Base-by-base conservation (phyloP, 1,139 yeast genomes). In the Blastobotrys serpentis region DNA sequence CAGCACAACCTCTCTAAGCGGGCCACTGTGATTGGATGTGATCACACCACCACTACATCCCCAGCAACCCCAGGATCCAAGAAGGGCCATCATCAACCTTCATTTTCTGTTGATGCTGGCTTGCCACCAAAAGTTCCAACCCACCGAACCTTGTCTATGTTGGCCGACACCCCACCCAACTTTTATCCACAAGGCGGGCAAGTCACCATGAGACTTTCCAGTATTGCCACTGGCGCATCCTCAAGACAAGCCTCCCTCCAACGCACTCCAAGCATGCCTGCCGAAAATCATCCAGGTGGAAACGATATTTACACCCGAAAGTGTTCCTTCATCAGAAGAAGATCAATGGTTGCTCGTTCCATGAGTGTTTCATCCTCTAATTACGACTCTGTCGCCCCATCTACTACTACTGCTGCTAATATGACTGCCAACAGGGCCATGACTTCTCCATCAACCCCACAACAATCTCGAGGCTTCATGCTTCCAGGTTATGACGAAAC, bases 81-180 rank as follows among this genome's bases (percentile, higher is more conserved):
- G 26, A 23, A 10, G 26, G 8, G 10, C 8, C 26, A 23, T 10
- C 26, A 23, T 33, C 38, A 33, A 22, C 14, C 30, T 22, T 23
- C 26, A 10, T 23, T 6, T 23, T 33, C 42, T 43, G 48, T 57
- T 19, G 53, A 55, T 46, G 64, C 60, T 6, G 65, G 65, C 13
- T 59, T 61, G 36, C 65, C 64, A 10, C 65, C 65, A 1, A 49
- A 50, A 39, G 64, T 61, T 4, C 65, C 65, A 3, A 52, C 57
- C 10, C 65, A 61, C 44, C 46, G 57, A 11, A 40, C 48, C 2
- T 16, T 49, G 13, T 51, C 59, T 3, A 30, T 33, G 34, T 25
- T 39, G 43, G 32, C 34, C 44, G 33, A 19, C 32, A 16, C 16
- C 13, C n/a, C 33, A 25, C 30, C 46, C 29, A 17, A 47, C 37